These are phyloP conservation scores for Sistotremastrum suecicum DNA, from an alignment of 768 basidiomycete species.

Conservation along the genomic window DNA sequence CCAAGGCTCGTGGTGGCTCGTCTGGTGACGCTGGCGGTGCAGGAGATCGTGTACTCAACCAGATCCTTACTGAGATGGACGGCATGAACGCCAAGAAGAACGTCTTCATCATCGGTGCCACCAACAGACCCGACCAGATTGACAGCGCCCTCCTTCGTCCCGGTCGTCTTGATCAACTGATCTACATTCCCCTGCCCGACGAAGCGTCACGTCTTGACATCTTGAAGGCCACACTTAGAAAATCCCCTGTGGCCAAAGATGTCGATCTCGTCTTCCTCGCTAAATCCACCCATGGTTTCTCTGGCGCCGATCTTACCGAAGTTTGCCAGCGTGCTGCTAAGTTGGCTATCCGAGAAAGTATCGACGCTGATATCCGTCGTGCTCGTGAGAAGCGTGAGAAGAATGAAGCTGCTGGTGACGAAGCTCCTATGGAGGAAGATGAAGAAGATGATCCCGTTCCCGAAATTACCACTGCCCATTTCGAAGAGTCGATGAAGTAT, in stretches of 20 bases:
- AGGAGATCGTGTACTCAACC: conserved; percentile 94
- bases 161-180: conserved; percentile 97
- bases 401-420: conserved; percentile 61
- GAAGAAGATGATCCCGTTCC: conserved; percentile 85
- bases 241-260: conserved; percentile 70
- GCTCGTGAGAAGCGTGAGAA: conserved; percentile 69
- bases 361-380: conserved; percentile 77
- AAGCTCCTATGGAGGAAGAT: conserved; percentile 59
- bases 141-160: conserved; percentile 88
- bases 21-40: conserved; percentile 91
- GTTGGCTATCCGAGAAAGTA: conserved; percentile 88
- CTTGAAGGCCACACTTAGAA: conserved; percentile 81
- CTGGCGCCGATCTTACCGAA: conserved; percentile 99
- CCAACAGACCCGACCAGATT: conserved; percentile 94
- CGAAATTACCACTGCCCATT: conserved; percentile 83
- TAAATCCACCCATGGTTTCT: conserved; percentile 92
- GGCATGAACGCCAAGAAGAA: conserved; percentile 99
- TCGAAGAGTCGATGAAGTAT: conserved; percentile 97
- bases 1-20: conserved; percentile 83
- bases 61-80: conserved; percentile 96
- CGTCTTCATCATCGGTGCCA: conserved; percentile 96
- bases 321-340: conserved; percentile 98
- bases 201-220: conserved; percentile 85
- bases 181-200: conserved; percentile 97
- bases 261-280: conserved; percentile 82